Evolutionary conservation across 2,329 filamentous ascomycete genomes (phyloP).

Genomic region (Botrytis fragariae): DNA sequence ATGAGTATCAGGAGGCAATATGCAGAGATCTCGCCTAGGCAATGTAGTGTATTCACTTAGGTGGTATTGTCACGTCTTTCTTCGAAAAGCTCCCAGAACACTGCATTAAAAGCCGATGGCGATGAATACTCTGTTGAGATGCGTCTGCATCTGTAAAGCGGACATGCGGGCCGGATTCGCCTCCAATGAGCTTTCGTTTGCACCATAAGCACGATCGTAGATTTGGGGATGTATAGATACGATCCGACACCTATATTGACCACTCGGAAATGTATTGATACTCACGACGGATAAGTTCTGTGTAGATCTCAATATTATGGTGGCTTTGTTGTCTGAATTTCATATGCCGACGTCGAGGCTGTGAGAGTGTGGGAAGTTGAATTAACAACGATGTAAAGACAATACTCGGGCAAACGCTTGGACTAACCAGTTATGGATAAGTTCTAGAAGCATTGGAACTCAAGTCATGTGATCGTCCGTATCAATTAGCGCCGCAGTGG

Average conservation of each 20-base stretch:
- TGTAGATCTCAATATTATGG: background rate
- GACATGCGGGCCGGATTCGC: conserved; percentile 27
- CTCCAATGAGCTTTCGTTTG: conserved; percentile 12
- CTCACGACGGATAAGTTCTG: background rate
- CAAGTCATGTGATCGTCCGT: background rate
- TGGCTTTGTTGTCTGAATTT: background rate
- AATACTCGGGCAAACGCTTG: background rate
- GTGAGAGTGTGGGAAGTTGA: background rate
- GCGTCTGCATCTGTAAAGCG: conserved; percentile 10
- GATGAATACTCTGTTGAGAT: conserved; percentile 8
- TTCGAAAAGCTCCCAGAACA: background rate
- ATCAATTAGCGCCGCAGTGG: background rate
- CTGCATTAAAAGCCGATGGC: background rate
- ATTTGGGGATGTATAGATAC: background rate
- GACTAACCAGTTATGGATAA: background rate
- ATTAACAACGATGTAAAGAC: background rate
- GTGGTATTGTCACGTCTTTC: conserved; percentile 1
- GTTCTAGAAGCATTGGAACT: background rate
- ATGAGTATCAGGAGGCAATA: conserved; percentile 6
- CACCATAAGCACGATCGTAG: conserved; percentile 6
- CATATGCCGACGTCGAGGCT: background rate
- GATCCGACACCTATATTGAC: conserved; percentile 11
- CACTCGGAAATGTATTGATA: background rate
- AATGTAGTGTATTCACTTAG: conserved; percentile 8
- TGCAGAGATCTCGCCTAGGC: conserved; percentile 4